Evolutionary conservation across 2,329 filamentous ascomycete genomes (phyloP), one percentile per base, ranked within the genome.

Genomic region (Aspergillus ibericus): DNA sequence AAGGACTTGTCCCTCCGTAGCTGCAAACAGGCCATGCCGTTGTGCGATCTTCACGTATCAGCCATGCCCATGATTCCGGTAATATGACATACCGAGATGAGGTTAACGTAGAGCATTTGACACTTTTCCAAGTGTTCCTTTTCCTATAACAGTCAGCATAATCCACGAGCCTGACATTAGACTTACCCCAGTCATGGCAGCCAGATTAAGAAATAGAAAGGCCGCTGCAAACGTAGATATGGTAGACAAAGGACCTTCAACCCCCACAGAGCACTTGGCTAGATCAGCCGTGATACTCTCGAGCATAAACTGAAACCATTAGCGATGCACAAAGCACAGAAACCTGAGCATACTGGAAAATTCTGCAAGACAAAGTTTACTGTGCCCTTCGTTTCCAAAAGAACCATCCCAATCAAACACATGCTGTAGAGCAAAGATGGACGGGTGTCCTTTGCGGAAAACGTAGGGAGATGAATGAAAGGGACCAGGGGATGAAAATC

Each of bases 401-500:
- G 77, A 51, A 80, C 79, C 64, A 83, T 74, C 4, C 82, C 82
- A 34, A 83, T 80, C 13, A 83, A 74, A 63, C 80, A 83, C 79
- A 84, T 83, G 20, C 77, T 77, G 49, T 83, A 79, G 0, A 83
- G 68, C 16, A 83, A 67, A 9, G 80, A 75, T 20, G 74, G 71
- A 18, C 77, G 76, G 4, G 80, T 78, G 44, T 78, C 78, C 52
- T 79, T 80, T 1, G 81, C 80, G 13, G 77, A 79, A 60, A 83
- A 84, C 0, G 81, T 82, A 1, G 82, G 81, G 13, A 81, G 73
- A 63, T 84, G 82, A 6, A 84, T 78, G 59, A 83, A 82, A 0
- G 81, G 81, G 35, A 83, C 74, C 3, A 81, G 77, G 1, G 81
- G 79, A 55, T 83, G 81, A 58, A 83, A 83, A 35, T 80, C 80